Base-by-base conservation (phyloP, 2,329 filamentous ascomycete genomes). In the Colletotrichum sp. region DNA sequence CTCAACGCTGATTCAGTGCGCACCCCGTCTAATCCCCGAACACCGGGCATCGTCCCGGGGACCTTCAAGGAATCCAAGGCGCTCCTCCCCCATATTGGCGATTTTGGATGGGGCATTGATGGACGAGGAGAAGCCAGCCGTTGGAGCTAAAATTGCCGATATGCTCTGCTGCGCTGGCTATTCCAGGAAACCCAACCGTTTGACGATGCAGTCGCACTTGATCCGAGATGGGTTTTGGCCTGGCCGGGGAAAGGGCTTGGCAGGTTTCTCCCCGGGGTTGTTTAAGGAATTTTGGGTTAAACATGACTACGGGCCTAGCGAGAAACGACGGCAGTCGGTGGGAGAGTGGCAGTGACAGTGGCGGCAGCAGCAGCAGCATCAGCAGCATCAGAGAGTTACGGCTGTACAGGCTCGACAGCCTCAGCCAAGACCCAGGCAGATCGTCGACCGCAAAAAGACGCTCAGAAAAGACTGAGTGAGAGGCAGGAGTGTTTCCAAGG, bases 401-500 rank as follows among this genome's bases (percentile, higher is more conserved):
- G 34, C 69, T 32, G 67, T 65, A 74, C 64, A 65, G 71, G 48
- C 59, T 71, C 67, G 64, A 38, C 14, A 38, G 36, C 36, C 16
- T 38, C 36, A 71, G 59, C 34, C 71, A 70, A 74, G 71, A 68
- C 36, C 36, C 59, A 59, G 43, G 67, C 71, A 74, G 67, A 71
- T 74, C 48, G 67, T 69, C 24, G 38, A 24, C 26, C 55, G 16
- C 16, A 63, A n/a, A n/a, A 3, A 43, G 38, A 36, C 34, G 34
- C 34, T 16, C 34, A 36, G 34, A 36, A 36, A 36, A 18, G 36
- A 43, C 38, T 43, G 16, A 43, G 38, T 1, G 38, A 43, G 38
- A 43, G 38, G 38, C 38, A 43, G 38, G 26, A 56, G 67, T 74
- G 71, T 74, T 71, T 74, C 71, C 59, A 71, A 74, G 68, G 67